Evolutionary conservation across 2,329 filamentous ascomycete genomes (phyloP).

Genomic region (Aspergillus costaricaensis): DNA sequence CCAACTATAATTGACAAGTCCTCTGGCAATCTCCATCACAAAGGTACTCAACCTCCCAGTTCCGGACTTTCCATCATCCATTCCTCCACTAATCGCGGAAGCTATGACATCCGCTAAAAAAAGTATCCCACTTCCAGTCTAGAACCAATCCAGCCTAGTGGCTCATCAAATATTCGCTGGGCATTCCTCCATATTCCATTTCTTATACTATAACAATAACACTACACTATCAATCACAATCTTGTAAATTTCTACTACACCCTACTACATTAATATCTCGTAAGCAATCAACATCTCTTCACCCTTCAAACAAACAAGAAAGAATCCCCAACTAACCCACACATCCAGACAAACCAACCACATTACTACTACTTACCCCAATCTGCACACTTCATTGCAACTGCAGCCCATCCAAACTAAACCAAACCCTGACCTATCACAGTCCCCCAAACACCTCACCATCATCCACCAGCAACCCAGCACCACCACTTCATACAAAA

Average conservation of each 20-base stretch:
- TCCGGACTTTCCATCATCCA: background rate
- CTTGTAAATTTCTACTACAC: too few species aligned
- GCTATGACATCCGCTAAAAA: background rate
- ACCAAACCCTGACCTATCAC: conserved; percentile 8
- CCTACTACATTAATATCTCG: too few species aligned
- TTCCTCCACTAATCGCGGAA: background rate
- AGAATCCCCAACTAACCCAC: too few species aligned
- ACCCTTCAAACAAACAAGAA: too few species aligned
- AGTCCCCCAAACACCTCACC: background rate
- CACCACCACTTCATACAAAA: too few species aligned
- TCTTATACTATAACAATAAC: too few species aligned
- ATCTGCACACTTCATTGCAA: background rate
- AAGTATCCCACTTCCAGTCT: background rate
- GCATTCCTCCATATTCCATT: background rate
- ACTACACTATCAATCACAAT: too few species aligned
- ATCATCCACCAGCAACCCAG: background rate
- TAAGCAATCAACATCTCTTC: too few species aligned
- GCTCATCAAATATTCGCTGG: background rate
- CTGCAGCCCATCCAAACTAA: background rate
- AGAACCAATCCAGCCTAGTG: background rate
- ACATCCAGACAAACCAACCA: background rate
- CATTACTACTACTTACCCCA: background rate
- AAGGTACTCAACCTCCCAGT: background rate
- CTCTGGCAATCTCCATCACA: too few species aligned
- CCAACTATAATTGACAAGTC: background rate